Evolutionary conservation across 2,329 filamentous ascomycete species (phyloP).

Genomic region (Hypoxylon sp.): DNA sequence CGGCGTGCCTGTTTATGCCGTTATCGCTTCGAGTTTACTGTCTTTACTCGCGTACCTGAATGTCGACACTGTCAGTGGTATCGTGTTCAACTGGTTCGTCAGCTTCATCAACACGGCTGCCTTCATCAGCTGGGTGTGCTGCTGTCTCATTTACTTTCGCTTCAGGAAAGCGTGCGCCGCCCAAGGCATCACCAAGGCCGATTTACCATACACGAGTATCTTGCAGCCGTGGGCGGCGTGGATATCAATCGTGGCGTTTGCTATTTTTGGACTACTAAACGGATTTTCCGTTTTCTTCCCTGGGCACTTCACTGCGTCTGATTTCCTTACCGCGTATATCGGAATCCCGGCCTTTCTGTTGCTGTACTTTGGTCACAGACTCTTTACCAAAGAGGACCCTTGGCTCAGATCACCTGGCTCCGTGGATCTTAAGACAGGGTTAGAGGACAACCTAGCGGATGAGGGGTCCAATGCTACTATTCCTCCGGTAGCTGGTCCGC

Average conservation of each 20-base stretch:
- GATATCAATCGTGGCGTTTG: conserved; percentile 59
- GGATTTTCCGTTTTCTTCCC: conserved; percentile 72
- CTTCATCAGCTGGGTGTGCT: conserved; percentile 62
- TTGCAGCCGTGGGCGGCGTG: conserved; percentile 67
- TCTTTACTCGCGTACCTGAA: conserved; percentile 72
- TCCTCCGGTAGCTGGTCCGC: neutral
- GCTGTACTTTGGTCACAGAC: conserved; percentile 62
- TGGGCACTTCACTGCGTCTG: conserved; percentile 60
- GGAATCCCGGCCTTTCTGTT: conserved; percentile 67
- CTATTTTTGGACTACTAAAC: conserved; percentile 64
- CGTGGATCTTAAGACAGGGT: conserved; percentile 61
- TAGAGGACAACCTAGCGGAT: conserved; percentile 40
- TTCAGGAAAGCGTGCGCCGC: conserved; percentile 60
- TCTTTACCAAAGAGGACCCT: conserved; percentile 54
- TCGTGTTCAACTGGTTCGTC: conserved; percentile 69
- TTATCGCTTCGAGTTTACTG: conserved; percentile 60
- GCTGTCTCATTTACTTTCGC: conserved; percentile 63
- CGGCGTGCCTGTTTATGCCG: conserved; percentile 51
- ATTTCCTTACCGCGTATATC: conserved; percentile 71
- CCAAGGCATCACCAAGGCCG: conserved; percentile 50
- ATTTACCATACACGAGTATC: conserved; percentile 60
- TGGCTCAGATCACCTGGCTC: conserved; percentile 59
- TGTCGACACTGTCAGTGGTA: conserved; percentile 63
- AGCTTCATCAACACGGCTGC: conserved; percentile 61
- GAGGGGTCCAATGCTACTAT: conserved; percentile 7